Evolutionary conservation across 345 rosid species (phyloP).

Genomic region (Syzygium aromaticum): DNA sequence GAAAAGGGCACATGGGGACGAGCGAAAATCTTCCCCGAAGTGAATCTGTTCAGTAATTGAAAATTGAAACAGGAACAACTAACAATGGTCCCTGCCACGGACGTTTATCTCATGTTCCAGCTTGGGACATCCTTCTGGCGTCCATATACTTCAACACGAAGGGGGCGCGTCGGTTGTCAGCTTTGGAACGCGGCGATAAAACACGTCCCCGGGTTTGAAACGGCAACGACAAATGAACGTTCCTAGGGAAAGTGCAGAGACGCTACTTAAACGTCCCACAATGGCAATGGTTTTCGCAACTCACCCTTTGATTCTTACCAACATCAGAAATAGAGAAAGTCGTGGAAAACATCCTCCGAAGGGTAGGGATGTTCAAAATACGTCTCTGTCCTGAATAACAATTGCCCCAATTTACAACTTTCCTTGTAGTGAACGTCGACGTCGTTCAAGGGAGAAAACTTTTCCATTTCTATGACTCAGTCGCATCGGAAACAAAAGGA

Average conservation of each 20-base stretch:
- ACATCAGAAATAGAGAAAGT: neutral
- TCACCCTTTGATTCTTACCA: neutral
- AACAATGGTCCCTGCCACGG: neutral
- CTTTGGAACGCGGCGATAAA: too few relatives aligned
- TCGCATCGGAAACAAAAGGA: neutral
- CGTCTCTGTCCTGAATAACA: neutral
- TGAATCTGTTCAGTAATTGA: neutral
- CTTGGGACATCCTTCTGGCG: neutral
- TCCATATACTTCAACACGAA: neutral
- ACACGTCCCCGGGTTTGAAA: too few relatives aligned
- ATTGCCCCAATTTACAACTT: neutral
- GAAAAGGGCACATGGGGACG: neutral
- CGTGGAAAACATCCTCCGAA: neutral
- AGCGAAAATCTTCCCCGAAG: neutral
- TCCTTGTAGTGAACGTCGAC: accelerated
- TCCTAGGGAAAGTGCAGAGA: neutral
- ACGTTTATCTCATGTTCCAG: neutral
- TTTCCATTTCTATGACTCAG: neutral
- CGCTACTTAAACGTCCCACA: neutral
- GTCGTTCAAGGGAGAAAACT: neutral
- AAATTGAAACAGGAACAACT: neutral
- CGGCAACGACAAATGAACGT: neutral
- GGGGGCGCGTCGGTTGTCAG: neutral
- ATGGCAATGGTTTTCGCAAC: neutral
- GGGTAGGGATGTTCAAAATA: neutral